Evolutionary conservation across 2,329 filamentous ascomycete species (phyloP).

Genomic region (Sporothrix pseudoabietina): DNA sequence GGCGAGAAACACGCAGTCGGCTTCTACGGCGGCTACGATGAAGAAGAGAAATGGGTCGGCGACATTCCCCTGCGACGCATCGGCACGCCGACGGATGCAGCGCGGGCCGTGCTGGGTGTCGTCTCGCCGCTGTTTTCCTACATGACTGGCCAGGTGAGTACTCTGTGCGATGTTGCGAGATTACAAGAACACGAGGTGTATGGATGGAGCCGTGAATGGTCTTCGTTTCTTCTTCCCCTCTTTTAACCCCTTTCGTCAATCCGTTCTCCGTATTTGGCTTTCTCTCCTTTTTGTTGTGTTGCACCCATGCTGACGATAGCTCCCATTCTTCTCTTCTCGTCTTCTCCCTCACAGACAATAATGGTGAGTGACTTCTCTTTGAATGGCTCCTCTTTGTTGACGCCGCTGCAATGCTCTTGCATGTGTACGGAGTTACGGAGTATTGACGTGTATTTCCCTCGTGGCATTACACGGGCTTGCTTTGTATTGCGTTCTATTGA

Average conservation of each 20-base stretch:
- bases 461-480: background rate
- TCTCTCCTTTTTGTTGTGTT: background rate
- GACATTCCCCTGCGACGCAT: constrained; percentile 80
- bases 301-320: background rate
- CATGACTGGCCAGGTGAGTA: constrained; percentile 83
- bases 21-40: constrained; percentile 56
- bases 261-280: background rate
- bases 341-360: background rate
- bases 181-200: too few relatives aligned
- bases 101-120: constrained; percentile 73
- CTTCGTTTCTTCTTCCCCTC: background rate
- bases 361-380: background rate
- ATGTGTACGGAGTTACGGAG: too few relatives aligned
- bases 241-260: background rate
- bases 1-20: constrained; percentile 75
- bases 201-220: background rate
- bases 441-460: background rate
- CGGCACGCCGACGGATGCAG: constrained; percentile 78
- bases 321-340: background rate
- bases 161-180: constrained; percentile 37
- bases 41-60: constrained; percentile 50
- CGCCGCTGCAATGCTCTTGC: background rate
- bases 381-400: background rate
- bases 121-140: constrained; percentile 82
- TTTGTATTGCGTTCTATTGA: background rate